Conservation (phyloP, 2,329 filamentous ascomycete species). For the Pyrenochaeta sp. region DNA sequence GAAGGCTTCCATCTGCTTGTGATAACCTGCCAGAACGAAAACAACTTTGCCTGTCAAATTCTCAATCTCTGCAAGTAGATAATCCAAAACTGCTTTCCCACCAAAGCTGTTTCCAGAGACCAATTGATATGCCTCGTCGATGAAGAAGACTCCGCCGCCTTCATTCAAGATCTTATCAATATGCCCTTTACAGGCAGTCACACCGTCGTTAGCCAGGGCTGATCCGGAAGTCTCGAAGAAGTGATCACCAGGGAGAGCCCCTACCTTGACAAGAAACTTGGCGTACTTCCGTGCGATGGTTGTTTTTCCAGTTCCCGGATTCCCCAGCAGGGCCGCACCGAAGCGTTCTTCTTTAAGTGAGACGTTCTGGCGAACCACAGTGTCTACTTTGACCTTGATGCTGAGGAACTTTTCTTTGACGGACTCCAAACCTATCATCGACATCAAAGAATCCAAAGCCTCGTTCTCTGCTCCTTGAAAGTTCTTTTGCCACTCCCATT, state of each 20-base stretch:
- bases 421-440: slow-evolving; percentile 72
- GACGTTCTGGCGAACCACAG: slow-evolving; percentile 62
- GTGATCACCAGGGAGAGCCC: slow-evolving; percentile 65
- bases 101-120: slow-evolving; percentile 64
- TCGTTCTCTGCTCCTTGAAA: slow-evolving; percentile 59
- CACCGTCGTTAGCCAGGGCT: slow-evolving; percentile 68
- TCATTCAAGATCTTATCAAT: slow-evolving; percentile 63
- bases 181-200: slow-evolving; percentile 64
- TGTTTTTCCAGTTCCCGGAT: slow-evolving; percentile 80
- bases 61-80: slow-evolving; percentile 74
- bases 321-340: slow-evolving; percentile 70
- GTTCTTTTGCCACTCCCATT: slow-evolving; percentile 70
- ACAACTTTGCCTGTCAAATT: slow-evolving; percentile 73
- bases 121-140: slow-evolving; percentile 82
- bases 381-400: slow-evolving; percentile 71
- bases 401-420: slow-evolving; percentile 70
- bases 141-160: slow-evolving; percentile 75
- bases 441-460: slow-evolving; percentile 70
- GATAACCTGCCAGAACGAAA: slow-evolving; percentile 77
- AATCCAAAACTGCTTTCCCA: slow-evolving; percentile 72
- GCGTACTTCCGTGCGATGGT: slow-evolving; percentile 77
- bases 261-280: slow-evolving; percentile 67
- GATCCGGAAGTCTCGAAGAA: slow-evolving; percentile 76
- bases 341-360: slow-evolving; percentile 67
- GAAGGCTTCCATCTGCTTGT: slow-evolving; percentile 77